phyloP scores from a whole-genome alignment of 2,329 filamentous ascomycete species.

The Fusarium sp. region DNA sequence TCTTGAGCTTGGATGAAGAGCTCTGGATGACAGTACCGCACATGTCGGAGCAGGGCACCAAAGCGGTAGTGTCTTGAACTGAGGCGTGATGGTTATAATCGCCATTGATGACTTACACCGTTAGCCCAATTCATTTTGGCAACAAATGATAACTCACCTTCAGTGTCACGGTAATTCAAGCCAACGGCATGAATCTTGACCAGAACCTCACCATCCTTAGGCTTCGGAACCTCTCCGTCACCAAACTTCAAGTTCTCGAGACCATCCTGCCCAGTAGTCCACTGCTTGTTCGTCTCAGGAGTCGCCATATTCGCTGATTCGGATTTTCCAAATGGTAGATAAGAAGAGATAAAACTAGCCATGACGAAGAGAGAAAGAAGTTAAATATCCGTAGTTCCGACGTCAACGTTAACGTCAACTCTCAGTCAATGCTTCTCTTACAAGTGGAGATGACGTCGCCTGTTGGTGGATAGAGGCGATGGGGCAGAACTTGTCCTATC shows the following conservation, averaged over 20 bases:
- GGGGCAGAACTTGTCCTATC: slow-evolving; percentile 20
- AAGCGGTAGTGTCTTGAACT: slow-evolving; percentile 51
- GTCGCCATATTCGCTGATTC: slow-evolving; percentile 20
- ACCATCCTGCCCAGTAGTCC: slow-evolving; percentile 66
- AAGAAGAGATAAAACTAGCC: slow-evolving; percentile 39
- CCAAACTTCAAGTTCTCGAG: slow-evolving; percentile 62
- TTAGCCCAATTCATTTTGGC: not conserved
- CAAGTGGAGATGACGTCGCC: slow-evolving; percentile 36
- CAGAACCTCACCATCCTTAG: slow-evolving; percentile 63
- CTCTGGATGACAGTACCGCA: slow-evolving; percentile 67
- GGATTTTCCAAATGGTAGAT: slow-evolving; percentile 35
- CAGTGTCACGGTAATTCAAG: slow-evolving; percentile 63
- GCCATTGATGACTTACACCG: slow-evolving; percentile 67
- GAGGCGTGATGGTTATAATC: slow-evolving; percentile 74
- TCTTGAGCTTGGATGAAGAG: slow-evolving; percentile 57
- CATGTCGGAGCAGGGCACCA: slow-evolving; percentile 78
- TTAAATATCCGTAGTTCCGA: not conserved
- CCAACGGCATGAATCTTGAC: slow-evolving; percentile 60
- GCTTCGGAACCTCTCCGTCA: slow-evolving; percentile 58
- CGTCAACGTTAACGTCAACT: slow-evolving; percentile 11
- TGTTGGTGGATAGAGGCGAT: slow-evolving; percentile 24
- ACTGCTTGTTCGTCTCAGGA: slow-evolving; percentile 57
- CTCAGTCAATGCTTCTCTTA: slow-evolving; percentile 25
- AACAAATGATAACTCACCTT: slow-evolving; percentile 50
- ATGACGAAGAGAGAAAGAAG: slow-evolving; percentile 12